phyloP scores from a whole-genome alignment of 768 basidiomycete genomes.

The Strobilomyces echinocephalus region DNA sequence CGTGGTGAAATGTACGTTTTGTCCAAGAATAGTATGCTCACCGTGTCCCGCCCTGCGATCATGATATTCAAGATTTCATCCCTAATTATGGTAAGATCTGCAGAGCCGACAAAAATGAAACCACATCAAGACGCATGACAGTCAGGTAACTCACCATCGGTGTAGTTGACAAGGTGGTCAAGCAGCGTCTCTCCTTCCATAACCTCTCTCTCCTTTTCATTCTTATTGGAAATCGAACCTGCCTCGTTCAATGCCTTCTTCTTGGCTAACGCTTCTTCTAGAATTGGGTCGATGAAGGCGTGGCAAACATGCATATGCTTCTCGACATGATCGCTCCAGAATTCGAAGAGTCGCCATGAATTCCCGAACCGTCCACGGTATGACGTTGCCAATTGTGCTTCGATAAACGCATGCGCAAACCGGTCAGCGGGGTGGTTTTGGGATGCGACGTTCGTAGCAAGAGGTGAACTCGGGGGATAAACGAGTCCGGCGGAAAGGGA shows the following conservation, averaged over 20 bases:
- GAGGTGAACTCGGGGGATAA: slow-evolving; percentile 35
- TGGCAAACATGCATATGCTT: slow-evolving; percentile 45
- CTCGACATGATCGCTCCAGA: slow-evolving; percentile 45
- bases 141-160: slow-evolving; percentile 19
- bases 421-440: slow-evolving; percentile 32
- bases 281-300: slow-evolving; percentile 49
- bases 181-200: slow-evolving; percentile 27
- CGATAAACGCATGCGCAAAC: slow-evolving; percentile 48
- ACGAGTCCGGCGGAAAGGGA: slow-evolving; percentile 46
- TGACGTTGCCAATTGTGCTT: slow-evolving; percentile 41
- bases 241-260: slow-evolving; percentile 27
- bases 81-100: slow-evolving; percentile 30
- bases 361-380: slow-evolving; percentile 37
- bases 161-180: slow-evolving; percentile 28
- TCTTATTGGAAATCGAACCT: slow-evolving; percentile 14
- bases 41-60: slow-evolving; percentile 35
- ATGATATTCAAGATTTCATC: slow-evolving; percentile 37
- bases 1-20: not conserved
- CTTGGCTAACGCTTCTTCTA: slow-evolving; percentile 42
- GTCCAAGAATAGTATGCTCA: slow-evolving; percentile 2
- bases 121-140: not conserved
- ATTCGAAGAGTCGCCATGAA: slow-evolving; percentile 50
- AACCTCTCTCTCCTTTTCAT: slow-evolving; percentile 2
- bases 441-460: slow-evolving; percentile 5
- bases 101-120: not conserved